Conservation (phyloP, 257 asterid species). For the Primulina huaijiensis region DNA sequence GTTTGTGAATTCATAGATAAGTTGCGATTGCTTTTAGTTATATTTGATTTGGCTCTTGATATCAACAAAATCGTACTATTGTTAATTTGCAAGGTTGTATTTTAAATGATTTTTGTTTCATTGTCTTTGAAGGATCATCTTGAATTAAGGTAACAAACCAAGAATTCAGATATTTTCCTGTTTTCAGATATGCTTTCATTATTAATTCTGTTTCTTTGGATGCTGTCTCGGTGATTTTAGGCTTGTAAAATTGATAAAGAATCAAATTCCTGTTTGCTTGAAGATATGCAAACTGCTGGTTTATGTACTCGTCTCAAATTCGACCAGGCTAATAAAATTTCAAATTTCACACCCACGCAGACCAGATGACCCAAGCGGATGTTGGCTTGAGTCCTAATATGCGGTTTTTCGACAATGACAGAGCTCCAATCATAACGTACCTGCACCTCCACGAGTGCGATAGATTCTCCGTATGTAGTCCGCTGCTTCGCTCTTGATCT, state of each 20-base stretch:
- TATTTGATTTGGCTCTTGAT: not conserved
- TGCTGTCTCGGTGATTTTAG: not conserved
- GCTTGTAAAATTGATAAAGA: not conserved
- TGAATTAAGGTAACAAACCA: not conserved
- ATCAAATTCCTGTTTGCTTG: not conserved
- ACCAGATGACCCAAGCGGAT: constrained; percentile 55
- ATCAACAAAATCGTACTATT: not conserved
- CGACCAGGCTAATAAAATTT: constrained; percentile 1
- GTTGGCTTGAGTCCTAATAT: constrained; percentile 53
- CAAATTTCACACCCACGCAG: constrained; percentile 33
- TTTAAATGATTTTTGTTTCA: not conserved
- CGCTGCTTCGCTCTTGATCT: not conserved
- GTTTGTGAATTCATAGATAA: not conserved
- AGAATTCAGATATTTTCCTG: not conserved
- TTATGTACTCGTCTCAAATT: not conserved
- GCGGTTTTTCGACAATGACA: constrained; percentile 53
- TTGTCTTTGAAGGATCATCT: constrained; percentile 10
- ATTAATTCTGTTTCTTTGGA: not conserved
- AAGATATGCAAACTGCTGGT: not conserved
- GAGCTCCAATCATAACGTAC: constrained; percentile 59
- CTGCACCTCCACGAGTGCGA: constrained; percentile 64
- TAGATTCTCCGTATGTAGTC: constrained; percentile 62
- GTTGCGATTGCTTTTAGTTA: not conserved
- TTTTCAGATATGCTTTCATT: not conserved
- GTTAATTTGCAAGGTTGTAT: not conserved